A percentile compares a stretch with the other conserved stretches of the same genome.
Conservation (phyloP, 2,329 filamentous ascomycete genomes). For the Apiospora rasikravindrae region DNA sequence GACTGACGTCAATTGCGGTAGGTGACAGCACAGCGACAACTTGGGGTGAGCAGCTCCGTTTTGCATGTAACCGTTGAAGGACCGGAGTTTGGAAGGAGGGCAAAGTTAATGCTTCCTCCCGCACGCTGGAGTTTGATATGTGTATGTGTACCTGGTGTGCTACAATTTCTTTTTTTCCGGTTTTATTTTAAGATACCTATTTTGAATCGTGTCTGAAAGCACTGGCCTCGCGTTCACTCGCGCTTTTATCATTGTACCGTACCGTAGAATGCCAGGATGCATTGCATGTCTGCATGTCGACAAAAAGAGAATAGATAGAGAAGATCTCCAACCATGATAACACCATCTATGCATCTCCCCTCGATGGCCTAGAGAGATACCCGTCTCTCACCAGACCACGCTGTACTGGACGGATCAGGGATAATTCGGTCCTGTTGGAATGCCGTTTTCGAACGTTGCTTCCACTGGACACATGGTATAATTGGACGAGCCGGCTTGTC, state of each 20-base stretch:
- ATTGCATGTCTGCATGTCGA: conserved; percentile 9
- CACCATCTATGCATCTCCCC: background rate
- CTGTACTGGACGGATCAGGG: too few relatives aligned
- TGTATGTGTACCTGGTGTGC: background rate
- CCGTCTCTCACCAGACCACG: too few relatives aligned
- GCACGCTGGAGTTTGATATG: background rate
- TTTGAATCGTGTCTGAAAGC: background rate
- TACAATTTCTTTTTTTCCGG: background rate
- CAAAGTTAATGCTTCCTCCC: conserved; percentile 5
- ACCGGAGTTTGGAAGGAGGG: background rate
- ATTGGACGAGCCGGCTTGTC: too few relatives aligned
- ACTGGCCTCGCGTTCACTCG: background rate
- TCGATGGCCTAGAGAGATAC: too few relatives aligned
- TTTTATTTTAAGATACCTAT: conserved; percentile 4
- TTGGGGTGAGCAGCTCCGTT: background rate
- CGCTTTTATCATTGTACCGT: background rate
- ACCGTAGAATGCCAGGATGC: background rate
- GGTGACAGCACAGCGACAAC: background rate
- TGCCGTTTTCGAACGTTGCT: too few relatives aligned
- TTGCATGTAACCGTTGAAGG: background rate
- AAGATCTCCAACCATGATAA: background rate
- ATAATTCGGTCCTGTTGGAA: too few relatives aligned
- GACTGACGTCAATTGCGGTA: conserved; percentile 6
- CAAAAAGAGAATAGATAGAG: background rate
- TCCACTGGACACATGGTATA: too few relatives aligned